Evolutionary conservation across 1,284 basidiomycete species (phyloP).

Genomic region (Ustilago xerochloae): DNA sequence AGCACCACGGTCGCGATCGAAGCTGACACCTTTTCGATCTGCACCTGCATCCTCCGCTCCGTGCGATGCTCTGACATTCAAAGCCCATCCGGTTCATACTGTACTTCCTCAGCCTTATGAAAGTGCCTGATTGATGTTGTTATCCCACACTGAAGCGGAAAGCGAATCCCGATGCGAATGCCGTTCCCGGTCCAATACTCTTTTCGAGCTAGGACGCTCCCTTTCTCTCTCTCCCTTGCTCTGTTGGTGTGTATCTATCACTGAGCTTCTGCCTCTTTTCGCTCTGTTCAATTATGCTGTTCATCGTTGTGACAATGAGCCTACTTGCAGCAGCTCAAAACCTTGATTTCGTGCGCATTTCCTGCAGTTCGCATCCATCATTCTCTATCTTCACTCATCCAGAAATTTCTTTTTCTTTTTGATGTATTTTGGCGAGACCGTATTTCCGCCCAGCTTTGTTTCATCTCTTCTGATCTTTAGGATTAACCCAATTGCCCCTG

Average conservation of each 20-base stretch:
- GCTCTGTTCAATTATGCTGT: too few relatives aligned
- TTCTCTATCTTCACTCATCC: constrained; percentile 2
- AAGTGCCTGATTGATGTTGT: not conserved
- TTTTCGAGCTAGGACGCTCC: too few relatives aligned
- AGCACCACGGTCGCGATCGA: too few relatives aligned
- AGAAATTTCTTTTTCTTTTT: constrained; percentile 3
- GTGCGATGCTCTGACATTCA: not conserved
- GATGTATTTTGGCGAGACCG: constrained; percentile 25
- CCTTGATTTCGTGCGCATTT: not conserved
- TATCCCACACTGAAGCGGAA: not conserved
- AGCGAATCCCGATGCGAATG: not conserved
- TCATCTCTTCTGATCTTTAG: not conserved
- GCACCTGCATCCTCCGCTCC: not conserved
- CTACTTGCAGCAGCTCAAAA: not conserved
- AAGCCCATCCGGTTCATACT: not conserved
- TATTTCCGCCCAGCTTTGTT: constrained; percentile 18
- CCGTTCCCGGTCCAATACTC: too few relatives aligned
- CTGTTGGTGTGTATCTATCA: too few relatives aligned
- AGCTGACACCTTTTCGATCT: not conserved
- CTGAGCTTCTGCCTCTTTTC: too few relatives aligned
- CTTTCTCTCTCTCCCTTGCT: too few relatives aligned
- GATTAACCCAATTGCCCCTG: not conserved
- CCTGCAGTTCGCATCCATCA: not conserved
- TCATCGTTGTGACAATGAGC: too few relatives aligned
- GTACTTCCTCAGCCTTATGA: not conserved